Base-by-base conservation (phyloP, 23 red algal genomes). In the Gracilaria domingensis region DNA sequence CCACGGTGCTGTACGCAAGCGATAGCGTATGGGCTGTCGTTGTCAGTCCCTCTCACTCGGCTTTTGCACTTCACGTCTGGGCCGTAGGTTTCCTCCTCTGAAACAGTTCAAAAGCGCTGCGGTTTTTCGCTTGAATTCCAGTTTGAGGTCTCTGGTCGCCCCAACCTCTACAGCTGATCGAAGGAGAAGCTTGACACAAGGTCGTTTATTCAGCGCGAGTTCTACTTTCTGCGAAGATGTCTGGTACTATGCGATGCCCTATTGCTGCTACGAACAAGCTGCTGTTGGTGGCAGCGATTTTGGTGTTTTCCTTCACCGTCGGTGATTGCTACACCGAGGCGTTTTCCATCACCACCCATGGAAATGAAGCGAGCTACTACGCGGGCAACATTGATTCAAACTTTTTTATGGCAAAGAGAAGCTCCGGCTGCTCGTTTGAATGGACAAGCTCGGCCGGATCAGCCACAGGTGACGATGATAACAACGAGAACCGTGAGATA, bases 341-440 rank as follows among this genome's bases (percentile, higher is more conserved):
- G 24, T 90, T 90, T 47, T 64, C 86, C 0, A 80, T 90, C 20
- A 51, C 40, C 0, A 90, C 69, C 8, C 75, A 90, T 69, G 25
- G 1, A 0, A 34, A 66, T 44, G 76, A 77, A 0, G 38, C 26
- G 21, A 66, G 59, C 16, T 92, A 84, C 56, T 83, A 75, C 33
- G 88, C 60, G n/a, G 88, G 88, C 0, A 92, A 92, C 47, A 50
- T 73, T 0, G 80, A 84, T 13, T 92, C 88, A 5, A 84, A 92
- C 64, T 92, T 92, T 49, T 84, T 60, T 45, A 42, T 92, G 20
- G 88, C 60, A 30, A 92, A 79, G 29, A 67, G 80, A 23, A 38
- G 66, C 25, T 40, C 73, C 0, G 32, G 14, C 12, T 90, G 86
- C 51, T 49, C 55, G 28, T 80, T 80, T 34, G 59, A 54, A 35